Evolutionary conservation across 2,329 filamentous ascomycete species (phyloP), one percentile per base, ranked within the genome.

Genomic region (Leptographium lundbergii): DNA sequence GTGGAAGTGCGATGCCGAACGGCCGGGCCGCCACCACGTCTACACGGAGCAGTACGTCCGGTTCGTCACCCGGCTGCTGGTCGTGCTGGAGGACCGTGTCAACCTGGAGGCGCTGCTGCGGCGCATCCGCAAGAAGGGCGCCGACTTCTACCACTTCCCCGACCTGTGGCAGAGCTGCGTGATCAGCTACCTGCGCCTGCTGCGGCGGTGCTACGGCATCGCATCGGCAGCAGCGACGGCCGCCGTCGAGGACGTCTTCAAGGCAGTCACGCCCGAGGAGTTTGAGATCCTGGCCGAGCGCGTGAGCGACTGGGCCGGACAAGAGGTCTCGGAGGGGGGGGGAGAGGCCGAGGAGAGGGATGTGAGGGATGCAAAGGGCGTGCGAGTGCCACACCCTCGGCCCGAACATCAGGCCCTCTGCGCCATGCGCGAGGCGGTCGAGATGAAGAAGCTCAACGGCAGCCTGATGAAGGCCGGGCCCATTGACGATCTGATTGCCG

Each of bases 401-500:
- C 42, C 70, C 1, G 67, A 70, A n/a, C 69, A 78, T 57, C 66
- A 71, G 0, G 75, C 77, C 1, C 73, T 84, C 56, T 73, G 72
- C 54, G 81, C 80, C 59, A 74, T 84, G 70, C 81, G 78, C 66
- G 81, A 84, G 54, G 74, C 76, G 0, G 77, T 82, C 11, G 81
- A 84, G 62, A 64, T 83, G 50, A 84, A 84, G 68, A 84, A 83
- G 69, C 80, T 96, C 52, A 99, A 99, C 68, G 86, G 86, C 48
- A 87, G 86, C 54, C 78, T 96, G 9, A 94, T 95, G 81, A 96
- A 96, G 71, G 81, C 87, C 0, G 81, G 84, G 0, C 79, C 86
- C 11, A 92, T 97, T 52, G 94, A 99, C 66, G 94, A 99, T 67
- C 79, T 97, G n/a, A 88, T 96, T 64, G 88, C 86, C 25, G 94